Base-by-base conservation (phyloP, 495 filamentous ascomycete species). In the Aspergillus nanangensis region DNA sequence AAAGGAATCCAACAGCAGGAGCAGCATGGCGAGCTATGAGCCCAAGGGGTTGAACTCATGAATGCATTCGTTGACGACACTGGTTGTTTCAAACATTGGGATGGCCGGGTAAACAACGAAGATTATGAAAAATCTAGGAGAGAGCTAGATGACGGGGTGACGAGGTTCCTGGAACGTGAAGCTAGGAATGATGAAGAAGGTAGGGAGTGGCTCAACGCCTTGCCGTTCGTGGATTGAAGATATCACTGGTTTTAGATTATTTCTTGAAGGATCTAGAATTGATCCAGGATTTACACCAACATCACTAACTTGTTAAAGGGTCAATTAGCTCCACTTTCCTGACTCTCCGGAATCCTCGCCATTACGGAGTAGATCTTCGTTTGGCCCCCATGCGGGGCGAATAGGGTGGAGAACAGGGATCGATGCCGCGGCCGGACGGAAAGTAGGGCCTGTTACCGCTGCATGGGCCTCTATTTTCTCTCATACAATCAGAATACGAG, bases 21-120 rank as follows among this genome's bases (percentile, higher is more conserved):
- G 38, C 41, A 33, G 25, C 52, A 60, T 46, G 50, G 39, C n/a
- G 49, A 56, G 43, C 50, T 60, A 35, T 60, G 56, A 49, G 52
- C 52, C 39, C 56, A 51, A 44, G 56, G 56, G 24, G 56, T 60
- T 39, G 40, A 48, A 44, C 52, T 60, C 36, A 60, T 60, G 56
- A 32, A 60, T 46, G 41, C 46, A 29, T 56, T 53, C 22, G 36
- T 53, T 41, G 21, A 27, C 43, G 56, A 56, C 44, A 60, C 52
- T 37, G 56, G 56, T 40, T 53, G 52, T 41, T 56, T 53, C 33
- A 60, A 60, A 43, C 52, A 60, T 47, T 60, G 56, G 56, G 55
- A 53, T 51, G 56, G 52, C 17, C 53, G 52, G 47, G 52, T 56
- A 41, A 53, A 47, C 47, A 24, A 51, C 21, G 22, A 11, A 21